A percentile compares a stretch with the other conserved stretches of the same genome.
Conservation (phyloP, 768 basidiomycete genomes). For the Mycena vitilis region DNA sequence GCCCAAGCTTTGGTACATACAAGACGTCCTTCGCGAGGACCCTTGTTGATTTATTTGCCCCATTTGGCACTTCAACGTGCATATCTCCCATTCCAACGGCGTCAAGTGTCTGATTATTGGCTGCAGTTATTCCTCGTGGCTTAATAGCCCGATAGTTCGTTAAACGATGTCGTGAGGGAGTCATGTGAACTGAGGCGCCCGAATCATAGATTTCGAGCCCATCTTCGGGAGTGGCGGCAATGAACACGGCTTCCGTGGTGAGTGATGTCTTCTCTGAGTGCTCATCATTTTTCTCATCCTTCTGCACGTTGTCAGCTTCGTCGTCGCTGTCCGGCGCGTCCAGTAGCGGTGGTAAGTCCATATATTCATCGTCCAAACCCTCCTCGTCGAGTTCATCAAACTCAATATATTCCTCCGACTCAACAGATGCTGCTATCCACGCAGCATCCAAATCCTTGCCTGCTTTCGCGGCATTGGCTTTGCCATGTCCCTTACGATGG, state of each 20-base stretch:
- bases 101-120: conserved; percentile 36
- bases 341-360: not conserved
- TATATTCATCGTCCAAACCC: conserved; percentile 11
- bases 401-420: conserved; percentile 7
- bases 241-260: conserved; percentile 5
- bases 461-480: not conserved
- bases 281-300: not conserved
- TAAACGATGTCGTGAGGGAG: conserved; percentile 45
- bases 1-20: not conserved
- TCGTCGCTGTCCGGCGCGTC: conserved; percentile 15
- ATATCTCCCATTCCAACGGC: conserved; percentile 6
- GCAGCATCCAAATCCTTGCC: not conserved
- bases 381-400: conserved; percentile 15
- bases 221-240: not conserved
- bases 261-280: conserved; percentile 2
- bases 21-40: not conserved
- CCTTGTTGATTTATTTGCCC: not conserved
- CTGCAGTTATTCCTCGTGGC: conserved; percentile 45
- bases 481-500: not conserved
- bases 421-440: not conserved
- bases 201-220: conserved; percentile 49
- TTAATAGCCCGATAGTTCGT: conserved; percentile 42
- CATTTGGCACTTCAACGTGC: conserved; percentile 6
- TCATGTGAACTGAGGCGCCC: conserved; percentile 51
- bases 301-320: conserved; percentile 1